These are phyloP conservation scores for Talaromyces verruculosus DNA, from an alignment of 2,329 filamentous ascomycete species.

Conservation along the genomic window DNA sequence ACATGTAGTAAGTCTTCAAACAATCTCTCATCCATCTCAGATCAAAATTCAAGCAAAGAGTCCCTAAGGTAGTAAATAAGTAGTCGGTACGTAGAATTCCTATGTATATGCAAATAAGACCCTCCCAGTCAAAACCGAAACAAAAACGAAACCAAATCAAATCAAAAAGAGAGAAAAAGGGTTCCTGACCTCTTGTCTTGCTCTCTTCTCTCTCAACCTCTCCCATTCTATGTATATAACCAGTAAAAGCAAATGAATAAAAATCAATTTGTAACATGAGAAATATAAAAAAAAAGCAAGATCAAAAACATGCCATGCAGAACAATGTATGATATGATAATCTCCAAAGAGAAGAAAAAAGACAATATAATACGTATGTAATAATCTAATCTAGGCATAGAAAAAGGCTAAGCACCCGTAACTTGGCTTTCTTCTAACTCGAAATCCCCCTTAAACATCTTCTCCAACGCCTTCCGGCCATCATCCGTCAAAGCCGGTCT, in stretches of 20 bases:
- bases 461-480: constrained; percentile 58
- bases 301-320: constrained; percentile 5
- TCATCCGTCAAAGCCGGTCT: constrained; percentile 64
- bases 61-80: neutral
- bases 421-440: constrained; percentile 45
- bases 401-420: constrained; percentile 34
- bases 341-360: neutral
- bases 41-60: neutral
- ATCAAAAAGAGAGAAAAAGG: neutral
- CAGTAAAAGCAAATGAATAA: neutral
- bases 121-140: neutral
- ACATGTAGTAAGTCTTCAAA: no score
- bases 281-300: neutral
- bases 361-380: neutral
- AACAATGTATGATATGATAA: constrained; percentile 12
- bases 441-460: constrained; percentile 55
- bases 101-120: neutral
- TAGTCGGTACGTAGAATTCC: neutral
- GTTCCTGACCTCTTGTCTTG: constrained; percentile 4
- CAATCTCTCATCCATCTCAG: neutral
- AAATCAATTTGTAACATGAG: neutral
- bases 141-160: neutral
- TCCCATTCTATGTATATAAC: neutral
- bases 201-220: neutral
- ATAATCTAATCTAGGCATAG: neutral